Conservation (phyloP, 768 basidiomycete genomes). For the Steccherinum ochraceum region DNA sequence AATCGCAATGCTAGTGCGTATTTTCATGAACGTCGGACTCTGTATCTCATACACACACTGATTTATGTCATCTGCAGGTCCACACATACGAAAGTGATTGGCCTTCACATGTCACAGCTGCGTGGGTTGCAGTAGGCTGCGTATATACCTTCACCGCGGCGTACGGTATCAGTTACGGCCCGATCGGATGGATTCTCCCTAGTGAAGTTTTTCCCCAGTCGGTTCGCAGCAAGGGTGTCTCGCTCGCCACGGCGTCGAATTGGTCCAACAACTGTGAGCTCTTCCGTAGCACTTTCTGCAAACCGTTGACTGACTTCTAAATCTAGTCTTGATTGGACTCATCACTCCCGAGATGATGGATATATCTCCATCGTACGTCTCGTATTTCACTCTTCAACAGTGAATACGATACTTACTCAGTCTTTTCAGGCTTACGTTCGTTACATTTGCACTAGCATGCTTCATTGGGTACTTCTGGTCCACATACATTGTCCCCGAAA, state of each 20-base stretch:
- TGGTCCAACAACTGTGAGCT: conserved; percentile 72
- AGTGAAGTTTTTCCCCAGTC: conserved; percentile 79
- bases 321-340: conserved; percentile 66
- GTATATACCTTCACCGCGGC: conserved; percentile 73
- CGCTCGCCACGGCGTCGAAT: conserved; percentile 79
- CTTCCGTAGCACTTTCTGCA: not conserved
- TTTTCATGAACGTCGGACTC: not conserved
- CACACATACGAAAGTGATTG: conserved; percentile 47
- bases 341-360: conserved; percentile 63
- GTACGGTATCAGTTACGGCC: conserved; percentile 74
- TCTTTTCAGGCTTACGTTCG: conserved; percentile 40
- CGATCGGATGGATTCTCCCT: conserved; percentile 80
- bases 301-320: not conserved
- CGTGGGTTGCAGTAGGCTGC: conserved; percentile 65
- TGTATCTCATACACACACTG: not conserved
- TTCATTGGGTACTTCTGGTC: conserved; percentile 67
- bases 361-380: conserved; percentile 47
- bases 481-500: conserved; percentile 65
- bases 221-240: conserved; percentile 75
- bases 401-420: not conserved
- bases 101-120: conserved; percentile 48
- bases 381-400: not conserved
- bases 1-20: conserved; percentile 56
- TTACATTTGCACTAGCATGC: conserved; percentile 59
- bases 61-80: conserved; percentile 39